Base-by-base conservation (phyloP, 2,329 filamentous ascomycete genomes). In the Capronia americana region DNA sequence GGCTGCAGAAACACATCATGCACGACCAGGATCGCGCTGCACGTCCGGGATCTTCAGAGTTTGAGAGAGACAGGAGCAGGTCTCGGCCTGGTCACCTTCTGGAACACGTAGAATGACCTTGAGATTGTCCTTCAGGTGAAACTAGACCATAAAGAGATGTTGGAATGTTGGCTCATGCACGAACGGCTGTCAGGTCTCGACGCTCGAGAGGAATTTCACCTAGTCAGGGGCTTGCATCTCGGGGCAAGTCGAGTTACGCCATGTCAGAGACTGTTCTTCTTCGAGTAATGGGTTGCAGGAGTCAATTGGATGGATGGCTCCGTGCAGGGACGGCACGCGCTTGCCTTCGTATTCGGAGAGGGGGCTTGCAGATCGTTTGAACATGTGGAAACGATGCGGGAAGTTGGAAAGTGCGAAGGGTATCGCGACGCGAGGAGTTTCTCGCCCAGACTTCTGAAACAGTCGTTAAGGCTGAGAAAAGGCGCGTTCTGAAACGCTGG, bases 401-500 rank as follows among this genome's bases (percentile, higher is more conserved):
- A 46, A 32, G 12, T 14, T 34, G 17, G 44, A 20, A 28, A 41
- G 28, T 41, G 5, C 11, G 46, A 53, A 53, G 58, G 58, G 60
- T 11, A n/a, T 46, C 26, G 11, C n/a, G 61, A 28, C 46, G 30
- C 58, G 7, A 61, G 14, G 48, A 53, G 28, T 61, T 61, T 63
- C 61, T 57, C 34, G 51, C 51, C 7, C 24, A 32, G 46, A 44
- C 55, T 34, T 56, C 57, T 50, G 50, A 64, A 64, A 59, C 62
- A n/a, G 56, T 60, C 48, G 30, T 50, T n/a, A 46, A 55, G 56
- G 62, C 56, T 55, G 56, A 51, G 48, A 60, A 34, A 32, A 32
- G 20, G 51, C 55, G 48, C 44, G 30, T 61, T 28, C 28, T 61
- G 63, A 65, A 65, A 65, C 63, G 51, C 48, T 55, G 48, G 53